These are phyloP conservation scores for Naganishia sp. DNA, from an alignment of 1,284 basidiomycete species.

Conservation along the genomic window DNA sequence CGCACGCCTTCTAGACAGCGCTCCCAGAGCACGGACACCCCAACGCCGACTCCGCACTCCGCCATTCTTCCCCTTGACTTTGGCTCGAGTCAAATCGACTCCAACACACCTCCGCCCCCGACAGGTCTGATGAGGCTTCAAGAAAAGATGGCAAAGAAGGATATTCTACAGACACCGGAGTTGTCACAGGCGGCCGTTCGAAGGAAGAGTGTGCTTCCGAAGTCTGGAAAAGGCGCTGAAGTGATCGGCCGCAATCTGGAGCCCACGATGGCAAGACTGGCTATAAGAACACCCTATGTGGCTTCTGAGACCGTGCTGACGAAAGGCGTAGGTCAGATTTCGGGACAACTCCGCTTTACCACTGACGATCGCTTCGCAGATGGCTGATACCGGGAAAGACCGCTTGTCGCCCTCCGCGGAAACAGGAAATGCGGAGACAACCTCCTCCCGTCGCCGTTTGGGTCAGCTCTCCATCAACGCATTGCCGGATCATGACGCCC, in stretches of 20 bases:
- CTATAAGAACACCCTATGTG: background rate
- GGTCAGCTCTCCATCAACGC: constrained; percentile 22
- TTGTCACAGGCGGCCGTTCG: constrained; percentile 26
- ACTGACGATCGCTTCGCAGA: background rate
- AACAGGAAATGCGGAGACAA: constrained; percentile 1
- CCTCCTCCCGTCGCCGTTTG: constrained; percentile 18
- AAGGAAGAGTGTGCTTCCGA: constrained; percentile 33
- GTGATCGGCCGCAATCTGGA: background rate
- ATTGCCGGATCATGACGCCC: background rate
- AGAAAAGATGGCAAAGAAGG: constrained; percentile 17
- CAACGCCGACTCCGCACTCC: constrained; percentile 23
- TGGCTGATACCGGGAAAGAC: background rate
- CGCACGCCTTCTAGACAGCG: constrained; percentile 25
- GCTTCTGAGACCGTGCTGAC: background rate
- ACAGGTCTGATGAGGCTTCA: constrained; percentile 20
- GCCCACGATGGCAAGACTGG: background rate
- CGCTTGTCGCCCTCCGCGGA: background rate
- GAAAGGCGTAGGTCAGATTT: background rate
- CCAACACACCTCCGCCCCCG: background rate
- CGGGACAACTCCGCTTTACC: background rate
- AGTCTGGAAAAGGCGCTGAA: constrained; percentile 24
- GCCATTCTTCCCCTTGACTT: background rate
- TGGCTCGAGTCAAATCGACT: background rate
- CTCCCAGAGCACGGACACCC: constrained; percentile 4
- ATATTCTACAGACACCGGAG: background rate